Percentiles rank a stretch among this genome's conserved stretches.
Evolutionary conservation across 164 flowering plant species (phyloP).

Genomic region (Saururus chinensis): DNA sequence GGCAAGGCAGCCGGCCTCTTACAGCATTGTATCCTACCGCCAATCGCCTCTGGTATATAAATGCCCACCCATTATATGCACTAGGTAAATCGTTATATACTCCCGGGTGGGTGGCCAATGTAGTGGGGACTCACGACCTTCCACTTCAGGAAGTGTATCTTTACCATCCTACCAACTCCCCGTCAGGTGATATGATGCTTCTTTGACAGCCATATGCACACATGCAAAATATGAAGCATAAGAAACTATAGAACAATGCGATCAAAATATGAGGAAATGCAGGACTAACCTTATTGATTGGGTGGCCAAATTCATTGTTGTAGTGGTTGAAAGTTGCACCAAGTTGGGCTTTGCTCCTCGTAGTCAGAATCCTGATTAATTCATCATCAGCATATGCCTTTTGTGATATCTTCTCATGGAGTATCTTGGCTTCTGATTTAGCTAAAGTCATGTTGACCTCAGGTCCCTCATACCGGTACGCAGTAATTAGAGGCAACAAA

Average conservation of each 20-base stretch:
- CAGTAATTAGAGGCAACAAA: slow-evolving; percentile 50
- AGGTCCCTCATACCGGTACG: slow-evolving; percentile 58
- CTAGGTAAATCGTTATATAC: no score
- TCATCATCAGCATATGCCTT: slow-evolving; percentile 58
- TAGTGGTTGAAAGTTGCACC: slow-evolving; percentile 66
- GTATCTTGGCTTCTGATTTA: slow-evolving; percentile 58
- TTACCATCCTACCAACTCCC: no score
- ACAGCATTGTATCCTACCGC: no score
- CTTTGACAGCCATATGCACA: background rate
- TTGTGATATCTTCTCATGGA: slow-evolving; percentile 40
- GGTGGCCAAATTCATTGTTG: slow-evolving; percentile 45
- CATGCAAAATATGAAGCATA: background rate
- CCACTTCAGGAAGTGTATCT: no score
- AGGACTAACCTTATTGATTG: slow-evolving; percentile 46
- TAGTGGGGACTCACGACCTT: no score
- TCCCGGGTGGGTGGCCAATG: no score
- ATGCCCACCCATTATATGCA: no score
- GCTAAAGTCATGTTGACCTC: slow-evolving; percentile 61
- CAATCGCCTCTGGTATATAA: no score
- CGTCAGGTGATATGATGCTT: no score
- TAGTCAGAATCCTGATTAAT: slow-evolving; percentile 54
- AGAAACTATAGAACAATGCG: background rate
- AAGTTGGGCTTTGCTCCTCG: slow-evolving; percentile 90
- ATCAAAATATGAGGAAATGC: background rate
- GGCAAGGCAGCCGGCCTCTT: no score